phyloP scores from a whole-genome alignment of 2,329 filamentous ascomycete species.

The Mycosphaerella sp. region DNA sequence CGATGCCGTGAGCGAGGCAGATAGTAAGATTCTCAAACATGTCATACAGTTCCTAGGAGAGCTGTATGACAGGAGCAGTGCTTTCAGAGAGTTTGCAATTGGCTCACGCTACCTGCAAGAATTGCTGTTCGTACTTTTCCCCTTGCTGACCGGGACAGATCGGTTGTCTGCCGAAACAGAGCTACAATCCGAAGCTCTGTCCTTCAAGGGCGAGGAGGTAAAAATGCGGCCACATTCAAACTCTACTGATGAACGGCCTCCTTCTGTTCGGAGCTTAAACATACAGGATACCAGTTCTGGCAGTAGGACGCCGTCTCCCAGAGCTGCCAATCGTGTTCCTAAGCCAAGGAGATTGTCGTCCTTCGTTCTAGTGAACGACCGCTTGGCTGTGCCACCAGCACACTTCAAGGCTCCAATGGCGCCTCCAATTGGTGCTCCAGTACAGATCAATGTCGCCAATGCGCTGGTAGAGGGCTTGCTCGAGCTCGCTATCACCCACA shows the following conservation, averaged over 20 bases:
- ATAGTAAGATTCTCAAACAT: conserved; percentile 58
- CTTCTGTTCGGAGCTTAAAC: conserved; percentile 67
- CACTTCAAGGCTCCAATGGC: conserved; percentile 59
- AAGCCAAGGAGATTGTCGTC: conserved; percentile 76
- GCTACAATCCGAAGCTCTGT: conserved; percentile 74
- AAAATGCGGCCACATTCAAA: conserved; percentile 70
- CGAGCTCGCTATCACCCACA: conserved; percentile 71
- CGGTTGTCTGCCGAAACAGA: conserved; percentile 77
- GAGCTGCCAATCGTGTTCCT: conserved; percentile 45
- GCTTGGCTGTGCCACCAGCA: conserved; percentile 53
- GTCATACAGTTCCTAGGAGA: conserved; percentile 74
- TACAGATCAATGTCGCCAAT: conserved; percentile 53
- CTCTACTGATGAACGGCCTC: conserved; percentile 49
- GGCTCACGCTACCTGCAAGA: conserved; percentile 76
- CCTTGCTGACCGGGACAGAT: conserved; percentile 80
- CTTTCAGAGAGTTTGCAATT: conserved; percentile 76
- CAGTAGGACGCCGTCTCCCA: conserved; percentile 34
- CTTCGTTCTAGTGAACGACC: conserved; percentile 77
- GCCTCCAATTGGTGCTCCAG: conserved; percentile 47
- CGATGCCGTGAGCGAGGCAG: conserved; percentile 47
- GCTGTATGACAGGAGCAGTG: conserved; percentile 66
- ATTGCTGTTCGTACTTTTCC: conserved; percentile 74
- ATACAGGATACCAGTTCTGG: conserved; percentile 42
- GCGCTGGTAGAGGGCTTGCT: conserved; percentile 69
- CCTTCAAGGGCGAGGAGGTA: conserved; percentile 79